Base-by-base conservation (phyloP, 257 asterid genomes). In the Cruciata laevipes region DNA sequence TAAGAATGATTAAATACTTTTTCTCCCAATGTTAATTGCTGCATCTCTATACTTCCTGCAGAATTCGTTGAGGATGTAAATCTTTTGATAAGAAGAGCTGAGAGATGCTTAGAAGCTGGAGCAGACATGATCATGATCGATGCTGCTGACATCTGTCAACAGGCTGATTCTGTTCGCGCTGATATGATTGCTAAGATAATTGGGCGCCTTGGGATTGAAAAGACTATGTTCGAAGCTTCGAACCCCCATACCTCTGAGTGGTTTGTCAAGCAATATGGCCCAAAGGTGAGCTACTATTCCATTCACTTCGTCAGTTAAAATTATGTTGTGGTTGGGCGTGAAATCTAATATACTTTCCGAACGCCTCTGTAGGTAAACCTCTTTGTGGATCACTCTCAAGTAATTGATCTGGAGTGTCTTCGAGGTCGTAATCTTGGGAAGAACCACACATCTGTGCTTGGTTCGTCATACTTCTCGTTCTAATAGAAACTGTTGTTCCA, bases 101-200 rank as follows among this genome's bases (percentile, higher is more conserved):
- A 93, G 79, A 90, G 99, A 80, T 93, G 99, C 83, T 85, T 93
- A 75, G 94, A 93, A 84, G 97, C 96, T 56, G 99, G 99, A 24
- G 96, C 97, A 55, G 97, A 93, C 83, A 86, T 93, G 97, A 88
- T 93, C 81, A 86, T 86, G 97, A 82, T 93, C 12, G 92, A 88
- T 71, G 95, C 97, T 33, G 98, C 88, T 74, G 96, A 79, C 53
- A 77, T 90, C 27, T 84, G 95, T 72, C 80, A 76, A 67, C 86
- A 83, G 68, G 88, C 91, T 24, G 89, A 83, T 72, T 78, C 86
- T 7, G 72, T 93, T 72, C 79, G 97, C 76, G 90, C 95, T 52
- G 97, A 93, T 71, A 78, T 88, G n/a, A 77, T 93, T 49, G 96
- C 97, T 20, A 93, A 85, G 77, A 73, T 90, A 30, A 42, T 93